Percentiles rank a stretch among this genome's conserved stretches.
Conservation (phyloP, 2,329 filamentous ascomycete genomes). For the Epichloe gansuensis region DNA sequence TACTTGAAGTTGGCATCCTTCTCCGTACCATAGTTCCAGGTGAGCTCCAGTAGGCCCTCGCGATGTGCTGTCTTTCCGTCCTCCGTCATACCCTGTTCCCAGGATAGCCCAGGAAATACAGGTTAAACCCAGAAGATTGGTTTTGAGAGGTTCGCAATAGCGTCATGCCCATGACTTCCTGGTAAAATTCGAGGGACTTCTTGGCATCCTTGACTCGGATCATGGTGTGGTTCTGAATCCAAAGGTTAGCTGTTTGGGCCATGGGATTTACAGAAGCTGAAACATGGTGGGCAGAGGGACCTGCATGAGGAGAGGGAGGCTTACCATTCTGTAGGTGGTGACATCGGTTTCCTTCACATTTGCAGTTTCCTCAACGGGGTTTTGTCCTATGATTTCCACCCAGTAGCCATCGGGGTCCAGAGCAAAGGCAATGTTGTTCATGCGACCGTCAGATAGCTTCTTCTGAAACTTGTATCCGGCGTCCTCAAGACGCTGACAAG, state of each 20-base stretch:
- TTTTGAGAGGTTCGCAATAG: constrained; percentile 63
- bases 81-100: constrained; percentile 39
- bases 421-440: constrained; percentile 80
- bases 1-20: constrained; percentile 76
- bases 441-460: constrained; percentile 77
- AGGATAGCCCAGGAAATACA: constrained; percentile 85
- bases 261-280: not conserved
- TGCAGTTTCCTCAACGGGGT: constrained; percentile 59
- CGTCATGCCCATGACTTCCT: constrained; percentile 82
- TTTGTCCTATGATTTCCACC: constrained; percentile 72
- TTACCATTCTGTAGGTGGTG: constrained; percentile 58
- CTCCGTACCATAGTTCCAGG: constrained; percentile 76
- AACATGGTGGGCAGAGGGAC: not conserved
- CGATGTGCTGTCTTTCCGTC: constrained; percentile 47
- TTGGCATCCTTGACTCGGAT: constrained; percentile 77
- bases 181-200: constrained; percentile 66
- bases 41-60: constrained; percentile 82
- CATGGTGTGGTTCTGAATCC: constrained; percentile 75
- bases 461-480: constrained; percentile 93
- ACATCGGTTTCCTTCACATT: constrained; percentile 60
- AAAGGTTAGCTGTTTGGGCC: not conserved
- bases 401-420: constrained; percentile 82
- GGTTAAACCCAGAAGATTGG: constrained; percentile 61
- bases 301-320: constrained; percentile 2
- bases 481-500: constrained; percentile 79